phyloP scores from a whole-genome alignment of 2,329 filamentous ascomycete genomes.

The Cercospora citrullina region DNA sequence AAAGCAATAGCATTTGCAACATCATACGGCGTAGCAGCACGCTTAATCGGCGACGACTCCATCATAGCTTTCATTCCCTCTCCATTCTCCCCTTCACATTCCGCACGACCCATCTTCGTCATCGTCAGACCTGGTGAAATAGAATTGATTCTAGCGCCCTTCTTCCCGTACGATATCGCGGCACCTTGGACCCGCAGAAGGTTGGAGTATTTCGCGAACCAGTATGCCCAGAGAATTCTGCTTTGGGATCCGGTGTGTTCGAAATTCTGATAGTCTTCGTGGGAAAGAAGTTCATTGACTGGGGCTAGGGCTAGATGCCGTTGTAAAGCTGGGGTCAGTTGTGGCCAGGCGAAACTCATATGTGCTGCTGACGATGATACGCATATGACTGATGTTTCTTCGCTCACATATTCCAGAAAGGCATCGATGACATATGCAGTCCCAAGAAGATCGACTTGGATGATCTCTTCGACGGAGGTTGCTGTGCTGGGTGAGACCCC shows the following conservation, averaged over 20 bases:
- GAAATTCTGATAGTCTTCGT: not conserved
- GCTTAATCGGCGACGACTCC: not conserved
- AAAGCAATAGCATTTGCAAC: slow-evolving; percentile 14
- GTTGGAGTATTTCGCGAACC: slow-evolving; percentile 15
- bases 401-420: not conserved
- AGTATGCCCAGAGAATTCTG: slow-evolving; percentile 1
- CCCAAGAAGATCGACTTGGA: slow-evolving; percentile 8
- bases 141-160: slow-evolving; percentile 16
- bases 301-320: slow-evolving; percentile 5
- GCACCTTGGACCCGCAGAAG: slow-evolving; percentile 14
- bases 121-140: slow-evolving; percentile 14
- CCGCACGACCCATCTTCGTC: slow-evolving; percentile 13
- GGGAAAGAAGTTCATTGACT: not conserved
- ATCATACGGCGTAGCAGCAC: slow-evolving; percentile 14
- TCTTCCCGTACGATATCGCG: slow-evolving; percentile 7
- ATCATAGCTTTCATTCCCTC: not conserved
- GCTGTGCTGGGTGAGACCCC: slow-evolving; percentile 7
- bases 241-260: not conserved
- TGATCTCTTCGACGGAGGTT: slow-evolving; percentile 4
- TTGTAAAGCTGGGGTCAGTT: not conserved
- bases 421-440: slow-evolving; percentile 16
- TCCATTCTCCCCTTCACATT: not conserved
- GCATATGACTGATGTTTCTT: slow-evolving; percentile 4
- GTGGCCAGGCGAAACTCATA: not conserved
- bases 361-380: slow-evolving; percentile 15